Conservation (phyloP, 306 rosid species). For the Trifolium dubium region DNA sequence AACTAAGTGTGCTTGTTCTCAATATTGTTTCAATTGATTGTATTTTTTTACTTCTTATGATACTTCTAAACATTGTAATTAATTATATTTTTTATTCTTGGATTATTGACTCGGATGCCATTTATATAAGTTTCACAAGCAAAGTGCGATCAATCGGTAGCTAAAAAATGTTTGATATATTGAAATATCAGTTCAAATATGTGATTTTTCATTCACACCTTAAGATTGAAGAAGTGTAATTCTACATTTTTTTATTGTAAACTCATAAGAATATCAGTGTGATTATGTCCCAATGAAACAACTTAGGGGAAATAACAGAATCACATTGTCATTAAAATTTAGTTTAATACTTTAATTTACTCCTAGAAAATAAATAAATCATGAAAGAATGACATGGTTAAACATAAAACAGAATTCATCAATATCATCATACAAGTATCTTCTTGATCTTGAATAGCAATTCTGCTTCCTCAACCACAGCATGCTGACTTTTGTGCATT, state of each 20-base stretch:
- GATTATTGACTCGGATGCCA: too few species aligned
- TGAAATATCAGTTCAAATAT: too few species aligned
- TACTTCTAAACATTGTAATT: background rate
- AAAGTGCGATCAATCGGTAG: too few species aligned
- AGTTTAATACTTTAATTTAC: conserved; percentile 41
- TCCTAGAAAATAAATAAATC: conserved; percentile 46
- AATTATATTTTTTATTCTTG: too few species aligned
- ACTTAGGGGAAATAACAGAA: conserved; percentile 32
- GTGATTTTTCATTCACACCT: too few species aligned
- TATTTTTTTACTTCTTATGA: background rate
- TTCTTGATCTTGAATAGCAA: conserved; percentile 35
- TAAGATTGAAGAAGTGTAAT: too few species aligned
- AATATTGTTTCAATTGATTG: background rate
- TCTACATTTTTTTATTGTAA: too few species aligned
- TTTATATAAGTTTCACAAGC: too few species aligned
- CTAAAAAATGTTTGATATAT: too few species aligned
- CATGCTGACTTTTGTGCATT: conserved; percentile 71
- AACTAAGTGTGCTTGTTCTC: background rate
- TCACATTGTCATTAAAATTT: conserved; percentile 35
- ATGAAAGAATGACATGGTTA: conserved; percentile 58
- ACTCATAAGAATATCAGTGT: too few species aligned
- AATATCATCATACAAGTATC: conserved; percentile 54
- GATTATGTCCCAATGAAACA: conserved; percentile 31
- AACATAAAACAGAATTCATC: conserved; percentile 22
- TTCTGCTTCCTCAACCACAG: conserved; percentile 65